Conservation (phyloP, 1,284 basidiomycete species). For the Ganoderma meredithae region DNA sequence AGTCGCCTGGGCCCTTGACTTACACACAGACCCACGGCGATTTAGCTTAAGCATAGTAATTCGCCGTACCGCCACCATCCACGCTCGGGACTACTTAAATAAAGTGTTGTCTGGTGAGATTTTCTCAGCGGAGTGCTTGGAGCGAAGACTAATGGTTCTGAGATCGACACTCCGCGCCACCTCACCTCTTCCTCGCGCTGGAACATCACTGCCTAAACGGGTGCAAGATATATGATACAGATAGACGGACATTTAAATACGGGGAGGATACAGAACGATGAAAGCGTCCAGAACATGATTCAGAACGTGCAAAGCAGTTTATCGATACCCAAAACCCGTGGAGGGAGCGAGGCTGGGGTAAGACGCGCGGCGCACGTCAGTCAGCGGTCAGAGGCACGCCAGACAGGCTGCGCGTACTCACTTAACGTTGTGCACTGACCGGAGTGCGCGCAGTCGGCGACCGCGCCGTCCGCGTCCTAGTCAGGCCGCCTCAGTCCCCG, state of each 20-base stretch:
- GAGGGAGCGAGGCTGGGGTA: slow-evolving; percentile 2
- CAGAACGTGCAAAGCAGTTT: background rate
- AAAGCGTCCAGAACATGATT: background rate
- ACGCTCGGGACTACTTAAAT: background rate
- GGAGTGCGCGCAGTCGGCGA: background rate
- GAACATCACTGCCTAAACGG: background rate
- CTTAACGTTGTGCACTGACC: background rate
- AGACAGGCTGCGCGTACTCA: background rate
- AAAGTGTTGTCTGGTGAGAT: background rate
- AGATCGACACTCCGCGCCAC: slow-evolving; percentile 4
- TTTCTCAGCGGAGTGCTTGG: background rate
- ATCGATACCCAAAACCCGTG: slow-evolving; percentile 10
- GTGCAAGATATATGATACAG: background rate
- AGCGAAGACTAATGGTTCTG: background rate
- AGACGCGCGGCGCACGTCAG: slow-evolving; percentile 2
- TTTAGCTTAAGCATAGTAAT: slow-evolving; percentile 8
- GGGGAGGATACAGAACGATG: background rate
- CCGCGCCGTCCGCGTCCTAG: background rate
- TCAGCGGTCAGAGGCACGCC: background rate
- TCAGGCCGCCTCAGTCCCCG: slow-evolving; percentile 11
- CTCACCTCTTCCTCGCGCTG: background rate
- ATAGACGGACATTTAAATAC: slow-evolving; percentile 7
- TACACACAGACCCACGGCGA: background rate
- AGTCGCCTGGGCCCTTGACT: background rate
- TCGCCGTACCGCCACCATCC: slow-evolving; percentile 2